phyloP scores from a whole-genome alignment of 2,329 filamentous ascomycete species.

The Pseudocercospora crystallina region DNA sequence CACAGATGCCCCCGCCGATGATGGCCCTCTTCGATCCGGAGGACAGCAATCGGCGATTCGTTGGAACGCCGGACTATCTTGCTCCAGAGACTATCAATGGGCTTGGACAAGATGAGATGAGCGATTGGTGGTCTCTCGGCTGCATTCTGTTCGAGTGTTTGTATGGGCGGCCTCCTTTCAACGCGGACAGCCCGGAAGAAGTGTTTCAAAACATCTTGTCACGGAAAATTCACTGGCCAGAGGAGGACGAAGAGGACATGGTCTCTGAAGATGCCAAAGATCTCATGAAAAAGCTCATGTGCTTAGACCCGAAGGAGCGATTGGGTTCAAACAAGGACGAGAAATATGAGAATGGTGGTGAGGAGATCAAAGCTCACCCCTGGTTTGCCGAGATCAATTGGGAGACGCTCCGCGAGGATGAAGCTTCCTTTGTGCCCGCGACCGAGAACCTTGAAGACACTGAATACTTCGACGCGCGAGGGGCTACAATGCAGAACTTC shows the following conservation, averaged over 20 bases:
- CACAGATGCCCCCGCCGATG: constrained; percentile 82
- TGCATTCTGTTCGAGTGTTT: constrained; percentile 97
- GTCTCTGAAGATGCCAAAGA: constrained; percentile 89
- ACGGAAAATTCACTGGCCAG: constrained; percentile 88
- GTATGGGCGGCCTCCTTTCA: constrained; percentile 90
- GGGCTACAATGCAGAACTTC: constrained; percentile 88
- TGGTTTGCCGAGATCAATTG: constrained; percentile 90
- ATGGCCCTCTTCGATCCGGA: constrained; percentile 94
- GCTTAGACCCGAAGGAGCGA: constrained; percentile 75
- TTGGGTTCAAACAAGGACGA: constrained; percentile 84
- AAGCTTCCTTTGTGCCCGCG: constrained; percentile 91
- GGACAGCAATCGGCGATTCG: constrained; percentile 88
- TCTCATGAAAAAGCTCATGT: constrained; percentile 88
- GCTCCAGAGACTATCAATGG: constrained; percentile 96
- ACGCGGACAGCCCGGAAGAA: constrained; percentile 82
- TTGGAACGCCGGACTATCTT: constrained; percentile 94
- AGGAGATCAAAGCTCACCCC: constrained; percentile 83
- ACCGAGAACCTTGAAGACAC: constrained; percentile 95
- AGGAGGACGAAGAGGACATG: constrained; percentile 69
- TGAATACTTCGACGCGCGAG: constrained; percentile 92
- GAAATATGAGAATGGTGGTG: constrained; percentile 77
- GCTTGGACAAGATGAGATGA: constrained; percentile 92
- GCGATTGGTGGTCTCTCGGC: constrained; percentile 99
- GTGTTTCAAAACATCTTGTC: constrained; percentile 96
- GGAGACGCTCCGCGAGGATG: constrained; percentile 88